phyloP scores from a whole-genome alignment of 257 asterid genomes.

The Euphrasia confusa region DNA sequence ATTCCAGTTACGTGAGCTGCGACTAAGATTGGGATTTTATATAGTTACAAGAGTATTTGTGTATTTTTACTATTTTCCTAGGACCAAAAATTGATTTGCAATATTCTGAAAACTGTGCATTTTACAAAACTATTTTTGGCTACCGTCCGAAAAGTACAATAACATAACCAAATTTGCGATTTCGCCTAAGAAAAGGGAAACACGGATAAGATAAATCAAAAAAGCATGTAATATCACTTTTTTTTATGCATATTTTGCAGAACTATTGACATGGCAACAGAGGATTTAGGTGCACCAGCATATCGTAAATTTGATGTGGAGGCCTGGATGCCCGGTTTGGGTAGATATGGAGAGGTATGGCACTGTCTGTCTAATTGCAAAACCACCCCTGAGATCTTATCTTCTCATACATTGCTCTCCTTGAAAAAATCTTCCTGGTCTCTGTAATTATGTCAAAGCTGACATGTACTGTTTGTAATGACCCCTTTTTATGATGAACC shows the following conservation, averaged over 20 bases:
- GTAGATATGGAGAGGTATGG: slow-evolving; percentile 87
- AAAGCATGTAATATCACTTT: not conserved
- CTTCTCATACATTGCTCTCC: not conserved
- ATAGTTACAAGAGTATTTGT: not conserved
- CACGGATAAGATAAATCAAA: not conserved
- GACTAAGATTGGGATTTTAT: not conserved
- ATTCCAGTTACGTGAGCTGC: not conserved
- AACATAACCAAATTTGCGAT: not conserved
- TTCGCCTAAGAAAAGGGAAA: not conserved
- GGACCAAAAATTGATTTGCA: not conserved
- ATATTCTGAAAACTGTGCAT: too few species aligned
- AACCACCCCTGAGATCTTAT: not conserved
- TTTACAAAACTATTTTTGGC: too few species aligned
- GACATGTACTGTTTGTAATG: not conserved
- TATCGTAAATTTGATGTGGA: slow-evolving; percentile 94
- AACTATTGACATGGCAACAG: slow-evolving; percentile 92
- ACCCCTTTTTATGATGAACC: not conserved
- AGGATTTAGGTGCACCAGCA: slow-evolving; percentile 97
- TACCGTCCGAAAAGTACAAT: too few species aligned
- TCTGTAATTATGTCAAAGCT: too few species aligned
- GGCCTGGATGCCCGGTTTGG: slow-evolving; percentile 99
- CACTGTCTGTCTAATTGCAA: not conserved
- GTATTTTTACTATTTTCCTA: not conserved
- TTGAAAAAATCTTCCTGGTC: too few species aligned
- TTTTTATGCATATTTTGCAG: slow-evolving; percentile 28